Base-by-base conservation (phyloP, 225 moss, liverwort and hornwort species). In the Bryoerythrophyllum caledonicum region DNA sequence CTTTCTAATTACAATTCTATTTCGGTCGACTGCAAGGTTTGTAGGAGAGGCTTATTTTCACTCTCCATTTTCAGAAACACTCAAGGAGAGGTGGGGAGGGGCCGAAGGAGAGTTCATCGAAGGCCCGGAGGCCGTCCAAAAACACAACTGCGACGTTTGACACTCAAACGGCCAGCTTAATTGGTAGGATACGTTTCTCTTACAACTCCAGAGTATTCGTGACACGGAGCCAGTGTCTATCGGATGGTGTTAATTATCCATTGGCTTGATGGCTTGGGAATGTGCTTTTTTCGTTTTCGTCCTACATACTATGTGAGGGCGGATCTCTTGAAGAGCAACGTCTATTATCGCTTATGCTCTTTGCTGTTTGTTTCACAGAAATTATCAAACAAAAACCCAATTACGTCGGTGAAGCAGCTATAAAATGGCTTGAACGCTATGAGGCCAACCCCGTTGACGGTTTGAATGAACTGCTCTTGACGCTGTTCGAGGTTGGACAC, bases 371-470 rank as follows among this genome's bases (percentile, higher is more conserved):
- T 58, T 72, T 74, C 35, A 28, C 71, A 92, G 92, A 91, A 70
- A 91, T 89, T 44, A 87, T 99, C 71, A 99, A 91, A 83, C 79
- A 67, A 64, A 93, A 93, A 70, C 81, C 87, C 28, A 91, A 99
- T 68, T 72, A 83, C 48, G 90, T 94, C 40, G 76, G 80, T 24
- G 83, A 83, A 70, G 95, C 86, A 74, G 93, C 95, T 70, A 73
- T 88, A 38, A 90, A 93, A 75, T 99, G 97, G 97, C 90, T 99
- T 77, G 93, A 93, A 79, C 94, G 90, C 37, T 99, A 99, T 55
- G 97, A 99, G 76, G 74, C 82, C 34, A 81, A 91, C 82, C 79
- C 90, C 70, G 81, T 87, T 43, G 76, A 78, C 58, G 93, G 93
- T 23, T 85, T 99, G 48, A 82, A 79, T 82, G 93, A 93, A 84